Conservation (phyloP, 371 early-diverging fungal species). For the Mucor velutinosus region DNA sequence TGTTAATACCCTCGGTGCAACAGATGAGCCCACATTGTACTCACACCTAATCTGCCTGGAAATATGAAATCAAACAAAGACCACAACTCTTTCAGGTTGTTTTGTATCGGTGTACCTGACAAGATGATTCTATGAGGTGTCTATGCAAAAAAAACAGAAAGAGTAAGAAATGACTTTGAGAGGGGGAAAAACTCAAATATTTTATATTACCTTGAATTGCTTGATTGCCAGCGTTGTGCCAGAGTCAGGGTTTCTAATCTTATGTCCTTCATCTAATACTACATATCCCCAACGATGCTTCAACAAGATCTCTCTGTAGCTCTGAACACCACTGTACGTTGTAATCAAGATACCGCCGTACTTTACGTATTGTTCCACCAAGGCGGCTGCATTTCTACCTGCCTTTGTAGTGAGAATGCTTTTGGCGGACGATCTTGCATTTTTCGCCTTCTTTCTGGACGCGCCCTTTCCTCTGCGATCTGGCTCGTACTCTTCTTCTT, state of each 20-base stretch:
- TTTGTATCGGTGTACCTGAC: conserved; percentile 99
- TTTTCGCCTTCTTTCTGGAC: conserved; percentile 27
- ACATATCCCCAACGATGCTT: conserved; percentile 85
- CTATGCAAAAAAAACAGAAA: conserved; percentile 26
- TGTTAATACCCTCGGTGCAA: neutral
- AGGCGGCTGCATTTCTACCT: conserved; percentile 35
- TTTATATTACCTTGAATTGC: conserved; percentile 55
- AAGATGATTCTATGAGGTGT: conserved; percentile 90
- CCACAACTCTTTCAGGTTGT: conserved; percentile 97
- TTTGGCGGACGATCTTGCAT: conserved; percentile 11
- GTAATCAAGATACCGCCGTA: conserved; percentile 84
- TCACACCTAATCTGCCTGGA: conserved; percentile 91
- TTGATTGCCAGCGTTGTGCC: conserved; percentile 89
- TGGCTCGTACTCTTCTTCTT: conserved; percentile 44
- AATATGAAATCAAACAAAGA: conserved; percentile 95
- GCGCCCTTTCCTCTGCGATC: conserved; percentile 34
- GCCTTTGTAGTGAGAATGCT: conserved; percentile 41
- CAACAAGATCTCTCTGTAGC: conserved; percentile 67
- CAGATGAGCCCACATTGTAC: neutral
- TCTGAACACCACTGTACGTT: conserved; percentile 83
- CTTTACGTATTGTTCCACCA: conserved; percentile 39
- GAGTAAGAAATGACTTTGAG: neutral
- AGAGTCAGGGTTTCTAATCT: conserved; percentile 95
- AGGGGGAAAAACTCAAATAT: neutral
- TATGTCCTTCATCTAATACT: conserved; percentile 98